These are phyloP conservation scores for Cercospora zeina DNA, from an alignment of 2,329 filamentous ascomycete genomes.

Conservation along the genomic window DNA sequence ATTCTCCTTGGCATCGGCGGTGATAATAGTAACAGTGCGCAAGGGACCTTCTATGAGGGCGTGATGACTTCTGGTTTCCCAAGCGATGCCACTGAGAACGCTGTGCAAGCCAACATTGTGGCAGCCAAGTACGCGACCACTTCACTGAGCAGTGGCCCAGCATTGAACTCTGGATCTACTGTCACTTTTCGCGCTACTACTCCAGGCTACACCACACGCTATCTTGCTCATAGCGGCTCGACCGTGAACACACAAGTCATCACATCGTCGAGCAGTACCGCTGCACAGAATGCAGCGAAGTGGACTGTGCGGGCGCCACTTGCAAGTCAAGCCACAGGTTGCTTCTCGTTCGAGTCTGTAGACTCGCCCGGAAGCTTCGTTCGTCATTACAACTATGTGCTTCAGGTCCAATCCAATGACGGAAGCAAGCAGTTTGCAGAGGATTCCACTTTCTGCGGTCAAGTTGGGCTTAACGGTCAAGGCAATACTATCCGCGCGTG, in stretches of 20 bases:
- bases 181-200: conserved; percentile 60
- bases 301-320: conserved; percentile 59
- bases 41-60: conserved; percentile 59
- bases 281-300: conserved; percentile 55
- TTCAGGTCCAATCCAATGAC: conserved; percentile 55
- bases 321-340: conserved; percentile 51
- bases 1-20: conserved; percentile 71
- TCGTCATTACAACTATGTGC: conserved; percentile 57
- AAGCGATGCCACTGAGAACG: conserved; percentile 58
- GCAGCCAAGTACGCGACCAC: conserved; percentile 57
- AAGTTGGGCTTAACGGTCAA: conserved; percentile 53
- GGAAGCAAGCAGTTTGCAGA: conserved; percentile 59
- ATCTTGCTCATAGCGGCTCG: conserved; percentile 55
- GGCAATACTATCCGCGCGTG: conserved; percentile 59
- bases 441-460: conserved; percentile 64
- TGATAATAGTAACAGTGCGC: conserved; percentile 61
- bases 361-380: conserved; percentile 61
- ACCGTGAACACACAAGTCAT: conserved; percentile 59
- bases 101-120: conserved; percentile 55
- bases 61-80: conserved; percentile 66
- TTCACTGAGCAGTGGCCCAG: conserved; percentile 52
- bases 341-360: conserved; percentile 62
- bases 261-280: conserved; percentile 51
- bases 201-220: conserved; percentile 55
- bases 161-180: conserved; percentile 52